Base-by-base conservation (phyloP, 1,284 basidiomycete species). In the Vanrija sp. region DNA sequence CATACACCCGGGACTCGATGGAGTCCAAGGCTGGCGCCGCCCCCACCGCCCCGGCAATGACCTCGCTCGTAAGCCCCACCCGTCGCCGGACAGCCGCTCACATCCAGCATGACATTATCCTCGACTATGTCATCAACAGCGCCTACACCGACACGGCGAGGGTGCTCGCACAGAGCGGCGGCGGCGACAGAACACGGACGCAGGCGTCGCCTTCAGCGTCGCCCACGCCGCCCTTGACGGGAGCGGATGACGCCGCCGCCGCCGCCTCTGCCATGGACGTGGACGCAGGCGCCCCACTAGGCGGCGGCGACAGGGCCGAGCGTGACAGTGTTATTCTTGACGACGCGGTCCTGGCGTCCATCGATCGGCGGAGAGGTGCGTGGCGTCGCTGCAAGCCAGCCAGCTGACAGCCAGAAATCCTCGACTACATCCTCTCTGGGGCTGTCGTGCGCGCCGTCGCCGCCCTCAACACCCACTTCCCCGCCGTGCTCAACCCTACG, bases 351-450 rank as follows among this genome's bases (percentile, higher is more conserved):
- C 51, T 75, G 25, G 52, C 51, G 18, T 56, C 57, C 1, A 68
- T 74, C 25, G 69, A 74, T 49, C 54, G 62, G 43, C 54, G 73
- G 18, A 45, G 71, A 52, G 66, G 73, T 73, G 53, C 53, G 67
- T 65, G 4, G 21, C n/a, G n/a, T n/a, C n/a, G n/a, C n/a, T n/a
- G n/a, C 19, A 19, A 19, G 40, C 16, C 34, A 38, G 19, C 42
- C 29, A 29, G 38, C 49, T 45, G 25, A 49, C 40, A 8, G 16
- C 3, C 16, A 23, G 40, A 48, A 74, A 71, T 74, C 45, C 58
- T 75, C 44, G 65, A 75, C 58, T 58, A 62, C 48, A 68, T 75
- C 18, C 62, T 75, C 8, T 70, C 65, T 43, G 73, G 73, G 0
- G 63, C 69, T 9, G 69, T 75, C 46, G 43, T 61, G 10, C 60